Percentiles rank a stretch among this genome's conserved stretches.
Evolutionary conservation across 2,329 filamentous ascomycete genomes (phyloP).

Genomic region (Trichoderma guizhouense): DNA sequence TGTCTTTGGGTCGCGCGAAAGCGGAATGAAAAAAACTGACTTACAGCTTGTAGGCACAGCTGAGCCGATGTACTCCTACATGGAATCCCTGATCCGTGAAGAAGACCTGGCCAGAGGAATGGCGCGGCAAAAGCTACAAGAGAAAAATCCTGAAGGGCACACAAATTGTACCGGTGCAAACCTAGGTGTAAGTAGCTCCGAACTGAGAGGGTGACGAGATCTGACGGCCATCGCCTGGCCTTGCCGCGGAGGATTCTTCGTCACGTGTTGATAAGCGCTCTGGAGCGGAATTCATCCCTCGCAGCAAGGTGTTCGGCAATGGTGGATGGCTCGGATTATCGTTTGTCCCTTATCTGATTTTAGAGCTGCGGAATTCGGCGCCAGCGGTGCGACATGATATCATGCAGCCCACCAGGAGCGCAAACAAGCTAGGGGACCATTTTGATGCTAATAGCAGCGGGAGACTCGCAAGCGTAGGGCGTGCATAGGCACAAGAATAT

Average conservation of each 20-base stretch:
- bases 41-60: slow-evolving; percentile 36
- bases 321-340: not conserved
- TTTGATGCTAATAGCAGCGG: not conserved
- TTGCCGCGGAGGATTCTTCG: slow-evolving; percentile 29
- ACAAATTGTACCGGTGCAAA: slow-evolving; percentile 31
- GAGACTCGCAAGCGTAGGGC: not conserved
- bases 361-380: slow-evolving; percentile 5
- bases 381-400: slow-evolving; percentile 4
- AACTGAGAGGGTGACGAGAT: slow-evolving; percentile 36
- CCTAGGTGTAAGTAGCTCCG: slow-evolving; percentile 31
- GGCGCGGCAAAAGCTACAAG: not conserved
- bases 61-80: slow-evolving; percentile 34
- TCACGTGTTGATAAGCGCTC: slow-evolving; percentile 36
- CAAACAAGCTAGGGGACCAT: not conserved
- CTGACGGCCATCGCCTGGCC: slow-evolving; percentile 29
- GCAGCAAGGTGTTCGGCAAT: not conserved
- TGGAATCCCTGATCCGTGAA: slow-evolving; percentile 29
- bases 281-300: not conserved
- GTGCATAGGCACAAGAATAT: not conserved
- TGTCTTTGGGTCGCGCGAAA: slow-evolving; percentile 27
- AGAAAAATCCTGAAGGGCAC: slow-evolving; percentile 2
- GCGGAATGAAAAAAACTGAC: slow-evolving; percentile 22
- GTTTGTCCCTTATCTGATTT: slow-evolving; percentile 10
- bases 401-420: slow-evolving; percentile 3
- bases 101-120: not conserved